These are phyloP conservation scores for Collybiopsis luxurians DNA, from an alignment of 768 basidiomycete species.

Conservation along the genomic window DNA sequence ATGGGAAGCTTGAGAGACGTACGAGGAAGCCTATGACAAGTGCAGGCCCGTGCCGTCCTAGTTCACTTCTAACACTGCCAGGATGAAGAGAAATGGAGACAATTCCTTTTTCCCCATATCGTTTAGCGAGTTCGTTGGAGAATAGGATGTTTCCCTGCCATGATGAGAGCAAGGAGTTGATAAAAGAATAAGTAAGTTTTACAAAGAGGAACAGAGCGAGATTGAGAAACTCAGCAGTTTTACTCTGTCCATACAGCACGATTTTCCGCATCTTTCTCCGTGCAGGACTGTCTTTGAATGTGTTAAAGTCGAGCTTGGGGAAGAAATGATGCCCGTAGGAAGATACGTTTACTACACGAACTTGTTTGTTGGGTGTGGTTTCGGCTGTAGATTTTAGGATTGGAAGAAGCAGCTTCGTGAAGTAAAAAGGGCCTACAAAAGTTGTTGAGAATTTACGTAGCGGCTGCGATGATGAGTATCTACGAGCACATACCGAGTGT, in stretches of 20 bases:
- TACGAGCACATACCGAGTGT: slow-evolving; percentile 18
- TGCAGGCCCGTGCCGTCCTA: slow-evolving; percentile 6
- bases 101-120: slow-evolving; percentile 41
- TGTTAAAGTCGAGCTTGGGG: slow-evolving; percentile 14
- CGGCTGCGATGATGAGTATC: too few species aligned
- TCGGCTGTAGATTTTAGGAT: slow-evolving; percentile 31
- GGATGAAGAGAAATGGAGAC: slow-evolving; percentile 43
- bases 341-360: slow-evolving; percentile 35
- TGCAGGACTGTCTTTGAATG: slow-evolving; percentile 20
- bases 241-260: slow-evolving; percentile 19
- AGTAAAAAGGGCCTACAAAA: slow-evolving; percentile 52
- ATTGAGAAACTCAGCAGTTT: slow-evolving; percentile 13
- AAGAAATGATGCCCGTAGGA: slow-evolving; percentile 15
- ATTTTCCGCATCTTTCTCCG: slow-evolving; percentile 10
- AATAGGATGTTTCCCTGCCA: slow-evolving; percentile 43
- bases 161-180: too few species aligned
- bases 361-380: slow-evolving; percentile 29
- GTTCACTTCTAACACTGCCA: slow-evolving; percentile 21
- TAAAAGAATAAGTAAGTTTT: background rate
- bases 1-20: background rate
- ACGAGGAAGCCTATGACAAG: background rate
- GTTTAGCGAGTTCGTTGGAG: slow-evolving; percentile 37
- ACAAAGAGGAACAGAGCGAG: background rate
- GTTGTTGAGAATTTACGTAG: too few species aligned
- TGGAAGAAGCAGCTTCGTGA: slow-evolving; percentile 51